Percentiles rank a stretch among this genome's conserved stretches.
Evolutionary conservation across 805 yeast species (phyloP).

Genomic region (Pichia scutulata): DNA sequence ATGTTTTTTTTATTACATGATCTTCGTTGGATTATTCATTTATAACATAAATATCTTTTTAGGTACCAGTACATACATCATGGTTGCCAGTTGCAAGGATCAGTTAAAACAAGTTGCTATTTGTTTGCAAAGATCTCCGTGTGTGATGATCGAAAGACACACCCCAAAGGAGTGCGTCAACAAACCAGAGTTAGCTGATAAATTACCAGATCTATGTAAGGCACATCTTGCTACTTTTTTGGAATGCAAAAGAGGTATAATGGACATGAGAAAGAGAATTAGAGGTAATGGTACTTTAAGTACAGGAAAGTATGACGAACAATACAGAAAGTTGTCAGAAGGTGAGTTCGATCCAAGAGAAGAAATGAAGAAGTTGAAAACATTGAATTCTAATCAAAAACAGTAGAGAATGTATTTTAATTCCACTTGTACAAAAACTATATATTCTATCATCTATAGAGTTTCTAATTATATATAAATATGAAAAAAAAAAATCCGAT

Average conservation of each 20-base stretch:
- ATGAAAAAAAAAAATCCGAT: not conserved
- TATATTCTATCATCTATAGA: not conserved
- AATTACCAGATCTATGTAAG: slow-evolving; percentile 80
- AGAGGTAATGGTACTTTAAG: slow-evolving; percentile 91
- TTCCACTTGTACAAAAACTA: not conserved
- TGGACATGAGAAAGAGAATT: slow-evolving; percentile 86
- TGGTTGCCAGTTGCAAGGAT: slow-evolving; percentile 83
- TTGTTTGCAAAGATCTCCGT: slow-evolving; percentile 92
- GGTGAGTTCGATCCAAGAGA: slow-evolving; percentile 81
- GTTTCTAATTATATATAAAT: not conserved
- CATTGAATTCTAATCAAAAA: slow-evolving; percentile 46
- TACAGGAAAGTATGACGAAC: slow-evolving; percentile 87
- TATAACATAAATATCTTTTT: not conserved
- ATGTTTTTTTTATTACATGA: not conserved
- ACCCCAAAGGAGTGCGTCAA: slow-evolving; percentile 85
- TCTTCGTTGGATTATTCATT: too few species aligned
- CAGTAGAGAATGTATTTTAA: slow-evolving; percentile 15
- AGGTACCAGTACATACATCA: slow-evolving; percentile 12
- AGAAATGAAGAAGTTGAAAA: slow-evolving; percentile 66
- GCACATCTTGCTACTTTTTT: slow-evolving; percentile 79
- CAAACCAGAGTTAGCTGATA: slow-evolving; percentile 65
- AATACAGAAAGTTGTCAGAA: slow-evolving; percentile 64
- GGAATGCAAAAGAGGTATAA: slow-evolving; percentile 86
- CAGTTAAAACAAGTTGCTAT: slow-evolving; percentile 93
- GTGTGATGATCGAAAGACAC: slow-evolving; percentile 84